These are phyloP conservation scores for Tulasnella sp. DNA, from an alignment of 768 basidiomycete species.

Conservation along the genomic window DNA sequence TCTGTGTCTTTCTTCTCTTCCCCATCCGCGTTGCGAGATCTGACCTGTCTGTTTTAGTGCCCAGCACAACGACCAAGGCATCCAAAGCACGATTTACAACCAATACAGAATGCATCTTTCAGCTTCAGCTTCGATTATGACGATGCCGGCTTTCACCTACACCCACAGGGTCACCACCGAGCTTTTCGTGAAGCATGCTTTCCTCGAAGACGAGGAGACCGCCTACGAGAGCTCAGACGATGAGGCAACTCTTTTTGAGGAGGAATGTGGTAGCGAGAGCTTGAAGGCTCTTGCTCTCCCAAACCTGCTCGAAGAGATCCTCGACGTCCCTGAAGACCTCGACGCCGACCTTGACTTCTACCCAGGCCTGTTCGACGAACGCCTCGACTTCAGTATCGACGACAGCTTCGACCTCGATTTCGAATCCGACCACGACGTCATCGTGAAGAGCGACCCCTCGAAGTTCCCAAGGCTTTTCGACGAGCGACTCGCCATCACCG, in stretches of 20 bases:
- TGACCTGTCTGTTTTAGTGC: too few relatives aligned
- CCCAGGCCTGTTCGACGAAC: neutral
- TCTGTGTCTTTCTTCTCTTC: too few relatives aligned
- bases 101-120: too few relatives aligned
- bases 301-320: neutral
- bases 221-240: neutral
- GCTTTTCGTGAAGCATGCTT: neutral
- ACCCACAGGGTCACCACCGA: too few relatives aligned
- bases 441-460: neutral
- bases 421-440: neutral
- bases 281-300: neutral
- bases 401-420: neutral
- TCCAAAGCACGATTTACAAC: too few relatives aligned
- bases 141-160: neutral
- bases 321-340: neutral
- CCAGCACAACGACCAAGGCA: too few relatives aligned
- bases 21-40: too few relatives aligned
- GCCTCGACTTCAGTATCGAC: neutral
- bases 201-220: neutral
- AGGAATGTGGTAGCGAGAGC: neutral
- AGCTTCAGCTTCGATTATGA: too few relatives aligned
- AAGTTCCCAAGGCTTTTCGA: neutral
- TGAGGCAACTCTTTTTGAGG: neutral
- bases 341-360: neutral
- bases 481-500: neutral